Conservation (phyloP, 805 yeast genomes). For the Peterozyma xylosa region DNA sequence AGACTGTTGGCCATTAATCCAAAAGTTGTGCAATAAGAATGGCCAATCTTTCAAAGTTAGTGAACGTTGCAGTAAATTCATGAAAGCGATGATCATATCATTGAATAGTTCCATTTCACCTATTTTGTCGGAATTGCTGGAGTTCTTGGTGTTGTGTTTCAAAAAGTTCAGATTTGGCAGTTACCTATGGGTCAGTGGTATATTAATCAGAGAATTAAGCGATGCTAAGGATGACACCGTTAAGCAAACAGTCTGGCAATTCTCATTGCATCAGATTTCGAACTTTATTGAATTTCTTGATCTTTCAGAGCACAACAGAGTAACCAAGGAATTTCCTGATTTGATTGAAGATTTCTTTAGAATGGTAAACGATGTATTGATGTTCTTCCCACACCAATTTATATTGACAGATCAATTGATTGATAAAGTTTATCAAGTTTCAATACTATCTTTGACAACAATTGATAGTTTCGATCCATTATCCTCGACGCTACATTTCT, state of each 20-base stretch:
- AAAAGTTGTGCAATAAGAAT: constrained; percentile 38
- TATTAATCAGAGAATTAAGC: constrained; percentile 66
- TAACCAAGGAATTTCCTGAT: constrained; percentile 43
- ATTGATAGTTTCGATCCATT: constrained; percentile 69
- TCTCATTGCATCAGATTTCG: constrained; percentile 59
- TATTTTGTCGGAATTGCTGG: constrained; percentile 57
- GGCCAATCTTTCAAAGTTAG: constrained; percentile 59
- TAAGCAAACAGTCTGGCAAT: constrained; percentile 61
- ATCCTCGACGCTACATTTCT: constrained; percentile 59
- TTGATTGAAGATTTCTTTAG: constrained; percentile 81
- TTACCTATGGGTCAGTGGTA: constrained; percentile 85
- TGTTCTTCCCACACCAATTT: constrained; percentile 60
- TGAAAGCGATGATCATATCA: constrained; percentile 58
- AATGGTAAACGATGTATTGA: constrained; percentile 68
- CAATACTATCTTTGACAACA: constrained; percentile 40
- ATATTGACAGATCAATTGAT: constrained; percentile 39
- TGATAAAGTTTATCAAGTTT: constrained; percentile 47
- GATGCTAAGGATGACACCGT: constrained; percentile 46
- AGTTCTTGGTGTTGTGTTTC: constrained; percentile 63
- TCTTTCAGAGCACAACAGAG: constrained; percentile 7
- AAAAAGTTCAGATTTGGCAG: constrained; percentile 66
- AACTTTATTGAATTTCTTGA: constrained; percentile 43
- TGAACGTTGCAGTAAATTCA: constrained; percentile 65
- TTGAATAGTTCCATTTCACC: constrained; percentile 50
- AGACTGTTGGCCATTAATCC: constrained; percentile 50